Evolutionary conservation across 192 early-diverging fungal species (phyloP), one percentile per base, ranked within the genome.

Genomic region (Coemansia guatemalensis): DNA sequence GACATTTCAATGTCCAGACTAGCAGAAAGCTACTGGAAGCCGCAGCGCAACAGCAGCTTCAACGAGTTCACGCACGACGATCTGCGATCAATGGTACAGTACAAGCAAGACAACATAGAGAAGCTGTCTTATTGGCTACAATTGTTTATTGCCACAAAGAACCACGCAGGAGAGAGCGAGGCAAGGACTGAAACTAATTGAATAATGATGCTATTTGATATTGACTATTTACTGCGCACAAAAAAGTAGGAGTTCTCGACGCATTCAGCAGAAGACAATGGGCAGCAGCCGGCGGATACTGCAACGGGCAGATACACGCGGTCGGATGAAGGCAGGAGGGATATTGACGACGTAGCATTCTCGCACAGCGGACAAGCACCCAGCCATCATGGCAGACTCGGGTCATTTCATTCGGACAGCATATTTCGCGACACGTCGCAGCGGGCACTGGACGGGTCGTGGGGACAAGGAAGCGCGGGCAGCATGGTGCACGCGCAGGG

Each of bases 21-120:
- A 9, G 73, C 66, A 0, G 73, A 75, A 14, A 69, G 72, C 49
- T 68, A 75, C 73, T 69, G 73, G 67, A 56, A 52, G 33, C 32
- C 52, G 7, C 56, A 60, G 21, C 30, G 62, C 54, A 50, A 23
- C 48, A 67, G 64, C 69, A 27, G 58, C 41, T 26, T 47, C 25
- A 55, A 41, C 21, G 62, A 60, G 48, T 52, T 67, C 21, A 55
- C 54, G 14, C 35, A 32, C 25, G 67, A 66, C 35, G 71, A 66
- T 17, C 44, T 73, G 60, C 55, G 58, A n/a, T 27, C 74, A 63
- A 69, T 75, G 73, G 73, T 69, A 69, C 26, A 56, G 17, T 9
- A 32, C 0, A 52, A 52, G 29, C 24, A 58, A 39, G 8, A 20
- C n/a, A 30, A 33, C 21, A 23, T 1, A 9, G 57, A 23, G 23